Evolutionary conservation across 2,329 filamentous ascomycete genomes (phyloP).

Genomic region (Fusarium sarcochroum): DNA sequence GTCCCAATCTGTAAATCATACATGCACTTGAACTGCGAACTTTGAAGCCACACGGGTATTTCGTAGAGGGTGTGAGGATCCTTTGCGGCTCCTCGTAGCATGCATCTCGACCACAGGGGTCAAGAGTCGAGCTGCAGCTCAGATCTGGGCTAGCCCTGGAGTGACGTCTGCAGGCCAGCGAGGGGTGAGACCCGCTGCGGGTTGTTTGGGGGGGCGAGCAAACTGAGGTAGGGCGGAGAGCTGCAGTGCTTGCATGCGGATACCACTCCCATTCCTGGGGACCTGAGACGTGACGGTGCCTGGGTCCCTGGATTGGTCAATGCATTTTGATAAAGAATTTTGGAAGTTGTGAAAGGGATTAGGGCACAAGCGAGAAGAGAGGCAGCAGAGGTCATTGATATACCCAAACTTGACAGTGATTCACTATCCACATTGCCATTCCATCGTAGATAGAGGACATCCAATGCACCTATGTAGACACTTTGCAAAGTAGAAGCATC

Average conservation of each 20-base stretch:
- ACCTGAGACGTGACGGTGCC: background rate
- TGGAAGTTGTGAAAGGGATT: background rate
- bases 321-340: background rate
- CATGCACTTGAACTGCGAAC: conserved; percentile 16
- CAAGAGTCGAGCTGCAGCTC: conserved; percentile 9
- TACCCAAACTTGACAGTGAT: background rate
- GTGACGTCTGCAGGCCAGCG: conserved; percentile 26
- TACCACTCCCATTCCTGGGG: background rate
- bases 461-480: background rate
- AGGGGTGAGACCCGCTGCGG: conserved; percentile 5
- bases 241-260: conserved; percentile 18
- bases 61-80: background rate
- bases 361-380: background rate
- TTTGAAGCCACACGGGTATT: conserved; percentile 14
- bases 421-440: background rate
- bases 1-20: background rate
- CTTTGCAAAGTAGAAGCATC: background rate
- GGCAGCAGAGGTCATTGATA: background rate
- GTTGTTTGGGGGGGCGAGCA: conserved; percentile 14
- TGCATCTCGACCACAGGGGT: conserved; percentile 2
- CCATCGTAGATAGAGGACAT: background rate
- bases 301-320: background rate
- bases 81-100: background rate
- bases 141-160: conserved; percentile 8
- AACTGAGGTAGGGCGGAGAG: conserved; percentile 8